A percentile compares a stretch with the other conserved stretches of the same genome.
Evolutionary conservation across 306 rosid species (phyloP).

Genomic region (Canavalia gladiata): DNA sequence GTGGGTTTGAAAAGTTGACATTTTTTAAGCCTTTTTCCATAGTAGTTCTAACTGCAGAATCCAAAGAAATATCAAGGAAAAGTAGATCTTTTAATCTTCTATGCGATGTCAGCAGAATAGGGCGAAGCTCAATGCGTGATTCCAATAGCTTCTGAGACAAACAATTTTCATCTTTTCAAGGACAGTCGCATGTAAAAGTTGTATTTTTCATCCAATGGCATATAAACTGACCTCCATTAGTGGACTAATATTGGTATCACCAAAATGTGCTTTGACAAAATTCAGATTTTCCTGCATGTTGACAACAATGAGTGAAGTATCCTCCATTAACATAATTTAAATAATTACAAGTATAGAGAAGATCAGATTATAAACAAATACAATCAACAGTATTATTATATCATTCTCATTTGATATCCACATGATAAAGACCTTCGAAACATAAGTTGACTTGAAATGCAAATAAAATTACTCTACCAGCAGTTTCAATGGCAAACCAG

Average conservation of each 20-base stretch:
- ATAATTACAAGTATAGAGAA: neutral
- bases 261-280: neutral
- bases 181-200: neutral
- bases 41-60: neutral
- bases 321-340: neutral
- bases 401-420: neutral
- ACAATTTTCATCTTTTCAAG: neutral
- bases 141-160: neutral
- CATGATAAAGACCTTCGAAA: slow-evolving; percentile 2
- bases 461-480: neutral
- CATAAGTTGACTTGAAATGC: neutral
- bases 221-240: neutral
- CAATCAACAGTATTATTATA: neutral
- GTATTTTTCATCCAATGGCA: neutral
- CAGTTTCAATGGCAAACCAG: neutral
- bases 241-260: neutral
- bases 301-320: neutral
- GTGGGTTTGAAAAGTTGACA: neutral
- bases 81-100: slow-evolving; percentile 2
- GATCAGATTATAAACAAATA: neutral
- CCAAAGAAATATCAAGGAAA: slow-evolving; percentile 19
- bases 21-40: neutral
- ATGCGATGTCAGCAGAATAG: neutral
- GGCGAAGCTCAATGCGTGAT: neutral
- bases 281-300: neutral